Base-by-base conservation (phyloP, 495 filamentous ascomycete genomes). In the Penicillium egyptiacum region DNA sequence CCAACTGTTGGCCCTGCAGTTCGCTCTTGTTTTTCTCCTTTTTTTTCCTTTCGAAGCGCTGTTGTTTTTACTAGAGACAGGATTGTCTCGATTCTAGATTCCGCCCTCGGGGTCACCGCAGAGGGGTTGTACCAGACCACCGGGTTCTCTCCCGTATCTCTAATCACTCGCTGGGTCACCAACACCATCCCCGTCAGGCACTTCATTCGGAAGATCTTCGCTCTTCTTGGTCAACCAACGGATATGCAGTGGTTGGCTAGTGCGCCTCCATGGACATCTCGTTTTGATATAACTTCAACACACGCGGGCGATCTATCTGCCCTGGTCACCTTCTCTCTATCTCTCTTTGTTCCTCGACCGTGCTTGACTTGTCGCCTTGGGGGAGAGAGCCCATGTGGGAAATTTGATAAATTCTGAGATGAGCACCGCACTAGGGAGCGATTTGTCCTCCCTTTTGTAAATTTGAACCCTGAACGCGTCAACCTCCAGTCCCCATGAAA, bases 91-190 rank as follows among this genome's bases (percentile, higher is more conserved):
- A 44, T 28, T 60, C 58, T 59, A 56, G 56, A 56, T 65, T 57
- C 51, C 41, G 52, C 56, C 53, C 28, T 31, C 6, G 52, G 55
- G 52, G 55, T 56, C 60, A 64, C 60, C 64, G 59, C 61, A 66
- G 56, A 72, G 61, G 60, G 66, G 63, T 58, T 62, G 67, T 69
- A 57, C 74, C 74, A 66, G 44, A 64, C 59, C 68, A 56, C 62
- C 67, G 69, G 74, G 69, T 64, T 56, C 50, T 37, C 49, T 51
- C 59, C 58, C 62, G 60, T 61, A 56, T 64, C 60, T 54, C 56
- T 64, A 60, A 61, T 58, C 53, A 30, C 52, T 66, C 23, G 45
- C 35, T 51, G 48, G 56, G 42, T 55, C 52, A 28, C 57, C 53
- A 57, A 59, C 55, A 57, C 41, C 60, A 44, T 56, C n/a, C 56